Base-by-base conservation (phyloP, 805 yeast genomes). In the Starmerella floris region DNA sequence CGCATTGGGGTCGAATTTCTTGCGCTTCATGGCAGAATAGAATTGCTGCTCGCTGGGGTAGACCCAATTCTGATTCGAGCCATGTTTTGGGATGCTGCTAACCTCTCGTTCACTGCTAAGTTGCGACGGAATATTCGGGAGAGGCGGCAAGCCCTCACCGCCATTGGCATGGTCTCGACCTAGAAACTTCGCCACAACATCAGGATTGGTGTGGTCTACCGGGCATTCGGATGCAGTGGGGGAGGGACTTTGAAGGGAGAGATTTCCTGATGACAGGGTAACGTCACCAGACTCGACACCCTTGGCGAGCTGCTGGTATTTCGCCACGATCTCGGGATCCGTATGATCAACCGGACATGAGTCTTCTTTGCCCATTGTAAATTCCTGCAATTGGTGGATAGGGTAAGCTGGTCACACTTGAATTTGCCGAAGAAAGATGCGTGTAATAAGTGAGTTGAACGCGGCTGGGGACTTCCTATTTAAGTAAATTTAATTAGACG, bases 11-110 rank as follows among this genome's bases (percentile, higher is more conserved):
- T 77, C 70, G 85, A 94, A 83, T 44, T 83, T 73, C 56, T 88
- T 88, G 38, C 97, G 73, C 52, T 74, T 67, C 97, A 88, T 91
- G 9, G 96, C 95, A 45, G 84, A 91, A 60, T 68, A 88, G 57
- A 88, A 88, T 66, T 88, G 96, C 58, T 83, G 82, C 59, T 88
- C 94, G 3, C 95, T 83, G 8, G 98, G 98, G 58, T 88, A 88
- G 1, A 88, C 70, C 98, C 98, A 88, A 63, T 87, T 81, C 0
- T 69, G 53, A 16, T 61, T 51, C 1, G 73, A 56, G 3, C 73
- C 79, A 1, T 93, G 79, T 40, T 94, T 65, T 37, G 95, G 96
- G 33, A 87, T 87, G 2, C 93, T 72, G 9, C 87, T 77, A 3
- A 80, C 62, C 52, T 78, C 88, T 47, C 95, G 66, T 1, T 79